Percentiles rank a stretch among this genome's conserved stretches.
Conservation (phyloP, 305 asterid species). For the Fraxinus velutina region DNA sequence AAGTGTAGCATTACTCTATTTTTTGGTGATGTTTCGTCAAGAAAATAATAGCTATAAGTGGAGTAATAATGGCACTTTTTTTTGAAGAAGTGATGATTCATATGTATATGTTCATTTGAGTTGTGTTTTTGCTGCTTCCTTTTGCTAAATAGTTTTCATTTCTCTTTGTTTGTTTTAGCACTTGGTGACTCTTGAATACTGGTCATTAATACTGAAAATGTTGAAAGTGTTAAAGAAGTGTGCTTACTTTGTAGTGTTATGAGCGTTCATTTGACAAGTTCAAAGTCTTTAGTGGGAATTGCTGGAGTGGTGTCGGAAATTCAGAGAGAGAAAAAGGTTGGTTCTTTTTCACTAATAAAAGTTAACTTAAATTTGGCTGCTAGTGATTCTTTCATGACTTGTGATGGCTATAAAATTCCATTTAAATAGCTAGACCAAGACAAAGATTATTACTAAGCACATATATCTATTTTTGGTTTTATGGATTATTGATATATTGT, state of each 20-base stretch:
- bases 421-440: background rate
- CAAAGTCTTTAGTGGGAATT: constrained; percentile 94
- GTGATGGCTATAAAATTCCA: constrained; percentile 5
- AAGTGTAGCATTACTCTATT: background rate
- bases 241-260: constrained; percentile 62
- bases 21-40: background rate
- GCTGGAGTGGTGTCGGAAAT: constrained; percentile 88
- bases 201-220: constrained; percentile 14
- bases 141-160: background rate
- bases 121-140: background rate
- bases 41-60: background rate
- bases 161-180: background rate
- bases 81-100: background rate
- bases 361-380: constrained; percentile 1
- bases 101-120: background rate
- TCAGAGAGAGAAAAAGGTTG: constrained; percentile 88
- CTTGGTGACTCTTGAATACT: background rate
- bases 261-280: constrained; percentile 89
- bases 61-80: background rate
- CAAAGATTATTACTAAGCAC: constrained; percentile 9
- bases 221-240: constrained; percentile 5
- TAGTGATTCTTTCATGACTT: constrained; percentile 17
- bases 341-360: constrained; percentile 13
- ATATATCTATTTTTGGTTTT: background rate
- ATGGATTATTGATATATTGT: background rate